Evolutionary conservation across 1,284 basidiomycete species (phyloP).

Genomic region (Porogramme epimiltina): DNA sequence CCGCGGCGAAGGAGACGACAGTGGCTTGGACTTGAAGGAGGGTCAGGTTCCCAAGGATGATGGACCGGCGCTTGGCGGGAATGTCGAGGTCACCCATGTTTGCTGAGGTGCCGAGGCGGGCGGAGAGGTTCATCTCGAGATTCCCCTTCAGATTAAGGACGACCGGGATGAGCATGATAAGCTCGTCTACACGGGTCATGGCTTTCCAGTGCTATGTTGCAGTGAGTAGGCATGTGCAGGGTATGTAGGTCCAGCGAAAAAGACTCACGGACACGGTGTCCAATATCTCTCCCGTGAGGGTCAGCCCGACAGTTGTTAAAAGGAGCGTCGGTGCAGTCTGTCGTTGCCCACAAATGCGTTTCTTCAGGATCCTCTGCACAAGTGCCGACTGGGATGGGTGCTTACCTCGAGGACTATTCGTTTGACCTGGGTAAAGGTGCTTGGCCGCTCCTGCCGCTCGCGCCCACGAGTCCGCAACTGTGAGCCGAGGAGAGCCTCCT

Average conservation of each 20-base stretch:
- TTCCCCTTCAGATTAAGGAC: conserved; percentile 96
- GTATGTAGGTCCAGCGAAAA: not conserved
- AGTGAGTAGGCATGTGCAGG: conserved; percentile 1
- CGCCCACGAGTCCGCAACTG: conserved; percentile 27
- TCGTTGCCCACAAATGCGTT: not conserved
- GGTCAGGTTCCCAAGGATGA: conserved; percentile 84
- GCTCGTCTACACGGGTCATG: conserved; percentile 89
- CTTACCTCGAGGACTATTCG: conserved; percentile 67
- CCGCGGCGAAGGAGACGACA: conserved; percentile 87
- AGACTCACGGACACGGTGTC: conserved; percentile 75
- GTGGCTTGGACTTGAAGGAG: conserved; percentile 94
- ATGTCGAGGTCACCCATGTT: conserved; percentile 91
- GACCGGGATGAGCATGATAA: conserved; percentile 96
- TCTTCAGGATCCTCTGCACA: not conserved
- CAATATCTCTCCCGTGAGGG: conserved; percentile 88
- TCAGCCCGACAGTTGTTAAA: conserved; percentile 69
- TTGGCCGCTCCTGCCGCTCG: conserved; percentile 21
- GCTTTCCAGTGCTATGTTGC: conserved; percentile 77
- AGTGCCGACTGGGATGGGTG: not conserved
- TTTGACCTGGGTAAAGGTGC: conserved; percentile 53
- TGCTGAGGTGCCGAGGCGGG: conserved; percentile 73
- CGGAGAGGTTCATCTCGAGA: conserved; percentile 91
- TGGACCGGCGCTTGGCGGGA: conserved; percentile 59
- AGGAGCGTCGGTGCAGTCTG: conserved; percentile 76
- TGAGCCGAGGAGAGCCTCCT: conserved; percentile 38